Percentiles rank a stretch among this genome's conserved stretches.
Conservation (phyloP, 495 filamentous ascomycete genomes). For the Neurospora cerealis region DNA sequence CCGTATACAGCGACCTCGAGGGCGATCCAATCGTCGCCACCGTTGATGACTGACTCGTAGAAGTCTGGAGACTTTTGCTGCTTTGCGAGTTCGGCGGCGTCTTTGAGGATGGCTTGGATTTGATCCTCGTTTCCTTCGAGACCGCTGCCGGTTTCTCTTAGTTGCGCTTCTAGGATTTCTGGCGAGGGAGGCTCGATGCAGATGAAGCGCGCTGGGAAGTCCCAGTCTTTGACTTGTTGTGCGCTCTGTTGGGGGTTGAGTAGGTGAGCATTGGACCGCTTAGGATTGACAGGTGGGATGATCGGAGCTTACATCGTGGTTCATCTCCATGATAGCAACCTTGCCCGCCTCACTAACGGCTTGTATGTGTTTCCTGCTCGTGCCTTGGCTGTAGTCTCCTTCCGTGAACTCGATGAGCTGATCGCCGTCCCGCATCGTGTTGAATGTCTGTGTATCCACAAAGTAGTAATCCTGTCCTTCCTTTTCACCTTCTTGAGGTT, state of each 20-base stretch:
- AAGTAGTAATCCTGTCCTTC: constrained; percentile 36
- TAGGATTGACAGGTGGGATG: not conserved
- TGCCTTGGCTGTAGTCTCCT: constrained; percentile 35
- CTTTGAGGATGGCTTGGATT: constrained; percentile 46
- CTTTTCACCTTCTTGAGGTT: constrained; percentile 34
- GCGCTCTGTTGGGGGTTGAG: constrained; percentile 42
- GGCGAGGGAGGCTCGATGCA: constrained; percentile 61
- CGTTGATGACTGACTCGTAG: constrained; percentile 60
- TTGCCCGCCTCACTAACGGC: constrained; percentile 35
- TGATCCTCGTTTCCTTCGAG: constrained; percentile 46
- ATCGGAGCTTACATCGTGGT: constrained; percentile 25
- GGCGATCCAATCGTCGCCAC: constrained; percentile 52
- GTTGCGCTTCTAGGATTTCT: constrained; percentile 50
- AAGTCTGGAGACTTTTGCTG: constrained; percentile 50
- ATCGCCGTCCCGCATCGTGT: constrained; percentile 42
- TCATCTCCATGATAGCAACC: constrained; percentile 51
- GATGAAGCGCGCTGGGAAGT: constrained; percentile 59
- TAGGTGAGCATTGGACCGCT: not conserved
- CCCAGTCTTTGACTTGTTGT: constrained; percentile 60
- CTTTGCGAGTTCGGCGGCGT: constrained; percentile 56
- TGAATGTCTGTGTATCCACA: constrained; percentile 35
- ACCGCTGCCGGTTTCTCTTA: constrained; percentile 40
- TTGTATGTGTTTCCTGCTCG: constrained; percentile 34
- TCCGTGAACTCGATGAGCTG: constrained; percentile 38
- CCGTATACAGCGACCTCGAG: not conserved